These are phyloP conservation scores for Exophiala lecanii-corni DNA, from an alignment of 2,329 filamentous ascomycete species.

Conservation along the genomic window DNA sequence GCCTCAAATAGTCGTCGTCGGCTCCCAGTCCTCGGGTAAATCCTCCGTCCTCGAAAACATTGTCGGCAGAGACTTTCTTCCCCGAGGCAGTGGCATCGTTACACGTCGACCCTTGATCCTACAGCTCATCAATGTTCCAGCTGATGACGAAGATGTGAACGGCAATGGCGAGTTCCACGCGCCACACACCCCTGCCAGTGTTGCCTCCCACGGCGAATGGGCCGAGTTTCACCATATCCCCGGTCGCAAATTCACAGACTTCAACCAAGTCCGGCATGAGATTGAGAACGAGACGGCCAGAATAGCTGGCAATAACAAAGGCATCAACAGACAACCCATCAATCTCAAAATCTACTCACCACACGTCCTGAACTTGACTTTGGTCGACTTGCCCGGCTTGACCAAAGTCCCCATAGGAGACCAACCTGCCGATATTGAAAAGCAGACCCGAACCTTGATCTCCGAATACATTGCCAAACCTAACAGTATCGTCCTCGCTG, in stretches of 20 bases:
- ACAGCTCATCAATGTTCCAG: conserved; percentile 94
- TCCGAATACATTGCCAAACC: conserved; percentile 98
- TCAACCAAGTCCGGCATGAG: conserved; percentile 87
- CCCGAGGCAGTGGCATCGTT: conserved; percentile 93
- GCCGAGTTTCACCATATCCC: conserved; percentile 96
- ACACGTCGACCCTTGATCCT: conserved; percentile 91
- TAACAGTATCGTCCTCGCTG: conserved; percentile 94
- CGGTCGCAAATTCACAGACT: conserved; percentile 83
- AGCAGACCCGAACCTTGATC: conserved; percentile 93
- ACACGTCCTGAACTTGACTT: conserved; percentile 89
- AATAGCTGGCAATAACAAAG: conserved; percentile 95
- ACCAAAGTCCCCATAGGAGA: conserved; percentile 99
- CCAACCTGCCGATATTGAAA: conserved; percentile 96
- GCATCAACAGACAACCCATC: conserved; percentile 95
- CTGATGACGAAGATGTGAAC: conserved; percentile 54
- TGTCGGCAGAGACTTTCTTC: conserved; percentile 93
- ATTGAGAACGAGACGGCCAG: conserved; percentile 95
- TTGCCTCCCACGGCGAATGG: conserved; percentile 68
- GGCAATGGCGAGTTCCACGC: conserved; percentile 58
- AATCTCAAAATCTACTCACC: conserved; percentile 98
- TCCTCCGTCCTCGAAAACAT: conserved; percentile 99
- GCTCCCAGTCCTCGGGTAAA: conserved; percentile 96
- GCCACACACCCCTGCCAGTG: conserved; percentile 72
- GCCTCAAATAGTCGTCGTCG: conserved; percentile 97
- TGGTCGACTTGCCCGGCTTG: conserved; percentile 91